phyloP scores from a whole-genome alignment of 2,329 filamentous ascomycete genomes.

The Pestalotiopsis sp. region DNA sequence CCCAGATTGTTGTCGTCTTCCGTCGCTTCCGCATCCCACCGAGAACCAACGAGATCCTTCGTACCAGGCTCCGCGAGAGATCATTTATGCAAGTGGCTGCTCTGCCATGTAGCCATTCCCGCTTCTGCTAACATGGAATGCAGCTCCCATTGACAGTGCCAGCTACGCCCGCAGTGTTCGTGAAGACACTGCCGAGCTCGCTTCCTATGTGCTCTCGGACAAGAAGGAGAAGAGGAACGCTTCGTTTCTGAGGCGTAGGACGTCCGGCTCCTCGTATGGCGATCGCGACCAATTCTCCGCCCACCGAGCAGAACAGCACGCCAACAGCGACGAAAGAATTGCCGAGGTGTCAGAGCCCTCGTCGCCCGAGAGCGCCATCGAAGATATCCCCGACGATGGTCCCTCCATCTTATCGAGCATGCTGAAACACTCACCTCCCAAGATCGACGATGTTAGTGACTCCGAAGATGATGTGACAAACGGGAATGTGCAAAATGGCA shows the following conservation, averaged over 20 bases:
- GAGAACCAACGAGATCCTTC: conserved; percentile 73
- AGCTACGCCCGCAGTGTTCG: conserved; percentile 79
- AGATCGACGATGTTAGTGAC: conserved; percentile 11
- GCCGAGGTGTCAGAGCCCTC: conserved; percentile 32
- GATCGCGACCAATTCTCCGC: conserved; percentile 24
- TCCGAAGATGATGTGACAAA: conserved; percentile 13
- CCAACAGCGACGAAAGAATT: conserved; percentile 26
- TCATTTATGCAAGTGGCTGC: conserved; percentile 50
- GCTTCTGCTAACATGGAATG: conserved; percentile 17
- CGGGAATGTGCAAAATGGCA: neutral
- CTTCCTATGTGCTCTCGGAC: conserved; percentile 77
- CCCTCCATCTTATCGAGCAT: conserved; percentile 47
- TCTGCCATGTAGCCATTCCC: conserved; percentile 6
- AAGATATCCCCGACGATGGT: conserved; percentile 23
- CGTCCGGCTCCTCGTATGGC: conserved; percentile 35
- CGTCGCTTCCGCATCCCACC: conserved; percentile 44
- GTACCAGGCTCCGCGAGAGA: conserved; percentile 68
- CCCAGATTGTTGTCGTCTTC: conserved; percentile 34
- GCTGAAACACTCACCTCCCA: conserved; percentile 50
- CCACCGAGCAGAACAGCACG: conserved; percentile 25
- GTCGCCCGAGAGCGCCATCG: conserved; percentile 22
- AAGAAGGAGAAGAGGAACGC: conserved; percentile 47
- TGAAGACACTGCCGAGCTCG: conserved; percentile 85
- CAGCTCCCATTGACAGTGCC: conserved; percentile 65
- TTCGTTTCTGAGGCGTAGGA: conserved; percentile 46